Base-by-base conservation (phyloP, 768 basidiomycete species). In the Boletellus emodensis region DNA sequence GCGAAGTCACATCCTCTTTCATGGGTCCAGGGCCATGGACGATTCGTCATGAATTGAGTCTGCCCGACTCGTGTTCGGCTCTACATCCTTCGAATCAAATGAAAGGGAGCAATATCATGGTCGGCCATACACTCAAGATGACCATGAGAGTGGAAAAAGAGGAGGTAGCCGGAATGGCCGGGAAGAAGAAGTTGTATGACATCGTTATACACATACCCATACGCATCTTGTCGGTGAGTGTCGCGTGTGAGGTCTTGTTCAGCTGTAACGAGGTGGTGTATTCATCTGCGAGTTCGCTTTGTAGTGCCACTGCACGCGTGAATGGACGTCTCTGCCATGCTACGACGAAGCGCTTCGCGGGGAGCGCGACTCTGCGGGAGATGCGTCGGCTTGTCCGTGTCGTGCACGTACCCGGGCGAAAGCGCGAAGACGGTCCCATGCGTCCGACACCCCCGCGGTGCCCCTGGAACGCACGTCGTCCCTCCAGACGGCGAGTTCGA, bases 11-110 rank as follows among this genome's bases (percentile, higher is more conserved):
- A 26, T 81, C 85, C 18, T 74, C 62, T 39, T 69, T 80, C 53
- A 84, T 84, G 83, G 87, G 86, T 26, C 81, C 82, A 3, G 94
- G 95, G 0, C 94, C 95, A 12, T 98, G 94, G 94, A 75, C 77
- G 9, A 79, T 98, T 52, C 81, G 83, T 49, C 77, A 81, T 46
- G 73, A 80, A 28, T 63, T 97, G 39, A 75, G 76, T 39, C 73
- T 97, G 2, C 94, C 94, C 0, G 69, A 68, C 14, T 78, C 82
- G 2, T 89, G 85, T 58, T 63, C 63, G 18, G 64, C 70, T 44
- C 68, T 97, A 43, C 82, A 80, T 59, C 87, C 90, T 58, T 89
- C 92, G 10, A 94, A 88, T 63, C 84, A 80, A 64, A 34, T 39
- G 38, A 60, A 63, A 37, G 53, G 57, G 11, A 84, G 86, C 53